These are phyloP conservation scores for Aureobasidium leucospermi DNA, from an alignment of 2,329 filamentous ascomycete species.

Conservation along the genomic window DNA sequence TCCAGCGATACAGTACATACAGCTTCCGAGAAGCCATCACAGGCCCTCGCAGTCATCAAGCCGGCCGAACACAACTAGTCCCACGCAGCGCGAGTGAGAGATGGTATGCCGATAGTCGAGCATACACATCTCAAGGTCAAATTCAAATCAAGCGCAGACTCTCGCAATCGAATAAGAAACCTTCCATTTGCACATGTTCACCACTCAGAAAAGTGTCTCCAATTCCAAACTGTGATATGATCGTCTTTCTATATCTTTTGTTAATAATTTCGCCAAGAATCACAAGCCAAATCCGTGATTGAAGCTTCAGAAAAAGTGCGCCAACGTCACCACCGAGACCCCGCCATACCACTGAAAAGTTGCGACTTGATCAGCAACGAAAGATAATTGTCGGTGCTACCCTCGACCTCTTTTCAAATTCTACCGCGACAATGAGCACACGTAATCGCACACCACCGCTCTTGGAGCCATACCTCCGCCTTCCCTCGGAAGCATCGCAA, in stretches of 20 bases:
- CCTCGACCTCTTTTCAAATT: neutral
- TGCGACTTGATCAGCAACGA: neutral
- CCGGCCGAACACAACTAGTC: no score
- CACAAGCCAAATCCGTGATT: slow-evolving; percentile 7
- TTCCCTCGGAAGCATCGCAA: slow-evolving; percentile 53
- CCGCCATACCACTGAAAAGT: neutral
- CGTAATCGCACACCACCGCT: slow-evolving; percentile 48
- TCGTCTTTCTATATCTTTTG: neutral
- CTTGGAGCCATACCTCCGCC: slow-evolving; percentile 55
- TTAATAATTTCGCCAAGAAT: slow-evolving; percentile 7
- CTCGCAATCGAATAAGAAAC: no score
- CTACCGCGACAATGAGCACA: neutral
- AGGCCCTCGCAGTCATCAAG: no score
- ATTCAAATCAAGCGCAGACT: no score
- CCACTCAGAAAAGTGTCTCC: no score
- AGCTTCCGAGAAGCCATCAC: no score
- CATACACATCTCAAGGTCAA: no score
- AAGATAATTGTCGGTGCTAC: neutral
- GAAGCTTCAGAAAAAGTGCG: slow-evolving; percentile 3
- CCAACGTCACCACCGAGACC: slow-evolving; percentile 4
- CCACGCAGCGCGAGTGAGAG: no score
- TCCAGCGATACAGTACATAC: no score
- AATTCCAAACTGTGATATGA: no score
- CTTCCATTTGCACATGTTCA: no score
- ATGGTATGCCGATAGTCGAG: no score